Base-by-base conservation (phyloP, 2,329 filamentous ascomycete species). In the Calonectria crousiana region DNA sequence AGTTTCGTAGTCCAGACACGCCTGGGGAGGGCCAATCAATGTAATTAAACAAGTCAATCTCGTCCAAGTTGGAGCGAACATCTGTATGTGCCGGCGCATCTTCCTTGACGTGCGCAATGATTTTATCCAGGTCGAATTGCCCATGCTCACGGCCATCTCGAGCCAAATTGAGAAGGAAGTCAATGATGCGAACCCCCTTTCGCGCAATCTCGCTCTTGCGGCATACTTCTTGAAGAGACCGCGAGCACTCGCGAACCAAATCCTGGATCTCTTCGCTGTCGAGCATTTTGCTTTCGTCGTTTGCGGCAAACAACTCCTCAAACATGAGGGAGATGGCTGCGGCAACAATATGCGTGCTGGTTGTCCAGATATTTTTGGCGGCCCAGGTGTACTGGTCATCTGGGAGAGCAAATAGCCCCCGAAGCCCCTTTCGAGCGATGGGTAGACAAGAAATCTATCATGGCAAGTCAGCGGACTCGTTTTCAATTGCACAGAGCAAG, bases 241-340 rank as follows among this genome's bases (percentile, higher is more conserved):
- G n/a, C 2, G 23, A 62, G 14, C 56, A 62, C 16, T 62, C 36
- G 3, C 34, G 14, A 41, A 16, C 56, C 16, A 62, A 20, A 4
- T 23, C 36, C 4, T 20, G 56, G 3, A 41, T 62, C 5, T 62
- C 56, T 28, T 62, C 56, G 36, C 56, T 62, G n/a, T 62, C 56
- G 3, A 62, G 34, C 13, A 62, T 20, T 30, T 62, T 62, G 56
- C 56, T 62, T 41, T 62, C 56, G 6, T 38, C 34, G 18, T 62
- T 30, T 18, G 56, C n/a, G 10, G 56, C 56, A 18, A 62, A 62
- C 14, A 62, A 23, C 6, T 62, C 56, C 30, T 62, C 56, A 41
- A 62, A 62, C 56, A 62, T 28, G 34, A 62, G 56, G 3, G 56
- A 62, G 23, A 62, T 62, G 14, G 56, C 56, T 11, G 56, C 56